These are phyloP conservation scores for Fremontodendron californicum DNA, from an alignment of 345 rosid genomes.

Conservation along the genomic window DNA sequence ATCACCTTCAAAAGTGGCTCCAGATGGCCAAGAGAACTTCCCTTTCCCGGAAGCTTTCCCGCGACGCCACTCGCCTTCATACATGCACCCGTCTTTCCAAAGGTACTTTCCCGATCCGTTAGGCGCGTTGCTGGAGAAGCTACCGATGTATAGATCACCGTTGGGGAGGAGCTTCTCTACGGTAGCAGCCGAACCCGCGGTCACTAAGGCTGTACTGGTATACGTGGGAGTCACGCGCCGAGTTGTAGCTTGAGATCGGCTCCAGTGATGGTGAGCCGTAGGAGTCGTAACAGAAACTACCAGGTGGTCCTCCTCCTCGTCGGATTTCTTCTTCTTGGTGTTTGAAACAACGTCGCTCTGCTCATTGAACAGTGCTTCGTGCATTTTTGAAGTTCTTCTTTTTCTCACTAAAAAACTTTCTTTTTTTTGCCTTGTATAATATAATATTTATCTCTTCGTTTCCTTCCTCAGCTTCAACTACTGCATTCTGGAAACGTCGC, in stretches of 20 bases:
- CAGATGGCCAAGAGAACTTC: conserved; percentile 98
- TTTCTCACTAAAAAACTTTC: background rate
- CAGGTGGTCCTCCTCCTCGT: conserved; percentile 24
- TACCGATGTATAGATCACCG: conserved; percentile 93
- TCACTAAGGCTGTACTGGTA: background rate
- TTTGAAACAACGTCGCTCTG: conserved; percentile 23
- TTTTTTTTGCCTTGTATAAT: background rate
- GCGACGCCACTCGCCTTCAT: conserved; percentile 92
- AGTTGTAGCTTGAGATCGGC: conserved; percentile 63
- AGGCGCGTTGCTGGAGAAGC: conserved; percentile 65
- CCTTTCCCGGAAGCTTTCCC: conserved; percentile 97
- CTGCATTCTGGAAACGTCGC: conserved; percentile 6
- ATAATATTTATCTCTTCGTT: background rate
- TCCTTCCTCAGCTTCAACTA: background rate
- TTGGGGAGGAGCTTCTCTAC: conserved; percentile 67
- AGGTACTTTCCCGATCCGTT: conserved; percentile 94
- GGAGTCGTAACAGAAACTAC: conserved; percentile 29
- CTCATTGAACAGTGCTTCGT: conserved; percentile 33
- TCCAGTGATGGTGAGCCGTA: conserved; percentile 31
- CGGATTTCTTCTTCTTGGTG: conserved; percentile 36
- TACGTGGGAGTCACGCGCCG: conserved; percentile 77
- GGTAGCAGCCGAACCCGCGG: background rate
- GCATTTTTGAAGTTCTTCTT: conserved; percentile 28
- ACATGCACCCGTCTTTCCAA: conserved; percentile 98
- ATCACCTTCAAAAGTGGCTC: conserved; percentile 89